These are phyloP conservation scores for Ricinus communis DNA, from an alignment of 345 rosid genomes.

Conservation along the genomic window DNA sequence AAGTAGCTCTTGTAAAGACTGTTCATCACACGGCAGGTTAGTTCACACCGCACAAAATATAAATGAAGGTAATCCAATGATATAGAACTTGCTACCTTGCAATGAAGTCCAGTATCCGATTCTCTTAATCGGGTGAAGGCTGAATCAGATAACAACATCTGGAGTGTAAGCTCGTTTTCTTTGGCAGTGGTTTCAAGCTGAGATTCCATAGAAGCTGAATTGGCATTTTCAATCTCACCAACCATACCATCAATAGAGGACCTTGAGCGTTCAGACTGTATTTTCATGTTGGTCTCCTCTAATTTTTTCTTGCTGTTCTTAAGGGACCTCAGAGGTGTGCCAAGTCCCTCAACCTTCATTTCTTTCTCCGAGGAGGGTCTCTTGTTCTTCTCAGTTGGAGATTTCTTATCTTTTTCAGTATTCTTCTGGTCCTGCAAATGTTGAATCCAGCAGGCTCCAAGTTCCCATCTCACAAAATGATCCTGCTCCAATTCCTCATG, in stretches of 20 bases:
- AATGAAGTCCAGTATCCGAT: constrained; percentile 91
- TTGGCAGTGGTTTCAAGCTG: constrained; percentile 47
- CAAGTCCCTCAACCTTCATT: constrained; percentile 96
- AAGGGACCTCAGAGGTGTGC: constrained; percentile 86
- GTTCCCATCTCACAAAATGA: constrained; percentile 90
- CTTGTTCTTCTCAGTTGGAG: constrained; percentile 60
- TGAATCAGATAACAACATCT: constrained; percentile 62
- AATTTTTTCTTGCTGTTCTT: constrained; percentile 69
- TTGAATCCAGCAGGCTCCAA: constrained; percentile 99
- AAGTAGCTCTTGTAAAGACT: constrained; percentile 84
- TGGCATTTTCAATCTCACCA: constrained; percentile 41
- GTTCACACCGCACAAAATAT: constrained; percentile 23
- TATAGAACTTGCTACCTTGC: constrained; percentile 52
- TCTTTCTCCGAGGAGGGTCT: constrained; percentile 38
- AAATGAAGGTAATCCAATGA: constrained; percentile 16
- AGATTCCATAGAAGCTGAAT: constrained; percentile 45
- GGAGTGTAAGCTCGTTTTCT: constrained; percentile 58
- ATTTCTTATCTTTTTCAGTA: constrained; percentile 80
- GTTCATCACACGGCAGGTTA: constrained; percentile 35
- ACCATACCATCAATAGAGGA: constrained; percentile 38
- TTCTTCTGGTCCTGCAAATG: constrained; percentile 92
- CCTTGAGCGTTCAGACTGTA: constrained; percentile 38
- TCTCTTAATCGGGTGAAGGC: constrained; percentile 79
- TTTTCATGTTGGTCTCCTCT: constrained; percentile 45
- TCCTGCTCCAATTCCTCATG: constrained; percentile 51